Conservation (phyloP, 2,329 filamentous ascomycete species). For the Septoria petroselini region DNA sequence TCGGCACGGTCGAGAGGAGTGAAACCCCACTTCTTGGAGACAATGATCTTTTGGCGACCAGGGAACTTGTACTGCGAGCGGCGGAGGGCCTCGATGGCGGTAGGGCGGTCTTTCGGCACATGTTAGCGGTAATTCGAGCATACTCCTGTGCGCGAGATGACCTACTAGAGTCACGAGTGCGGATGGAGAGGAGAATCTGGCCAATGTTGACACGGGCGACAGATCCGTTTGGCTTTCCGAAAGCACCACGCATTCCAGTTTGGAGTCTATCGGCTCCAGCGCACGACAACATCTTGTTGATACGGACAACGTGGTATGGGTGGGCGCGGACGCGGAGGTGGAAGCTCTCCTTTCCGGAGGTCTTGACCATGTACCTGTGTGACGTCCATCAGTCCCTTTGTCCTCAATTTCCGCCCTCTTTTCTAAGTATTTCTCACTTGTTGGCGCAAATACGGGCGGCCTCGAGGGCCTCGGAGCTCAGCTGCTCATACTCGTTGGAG, state of each 20-base stretch:
- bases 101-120: constrained; percentile 65
- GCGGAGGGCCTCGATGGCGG: constrained; percentile 96
- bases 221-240: constrained; percentile 98
- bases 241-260: constrained; percentile 99
- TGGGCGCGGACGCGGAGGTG: constrained; percentile 77
- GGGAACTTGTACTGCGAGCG: constrained; percentile 99
- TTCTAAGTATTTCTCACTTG: constrained; percentile 61
- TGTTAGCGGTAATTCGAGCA: constrained; percentile 23
- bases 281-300: constrained; percentile 99
- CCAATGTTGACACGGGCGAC: constrained; percentile 99
- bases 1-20: constrained; percentile 96
- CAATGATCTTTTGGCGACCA: constrained; percentile 99
- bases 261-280: constrained; percentile 99
- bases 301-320: constrained; percentile 99
- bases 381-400: constrained; percentile 1
- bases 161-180: constrained; percentile 89
- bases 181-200: constrained; percentile 96
- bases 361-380: constrained; percentile 63
- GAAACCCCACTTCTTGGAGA: constrained; percentile 99
- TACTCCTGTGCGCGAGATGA: constrained; percentile 31
- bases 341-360: constrained; percentile 68
- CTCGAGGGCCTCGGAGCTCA: constrained; percentile 99
- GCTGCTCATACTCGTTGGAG: constrained; percentile 99
- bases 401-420: constrained; percentile 4
- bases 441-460: constrained; percentile 99